These are phyloP conservation scores for Debaryomyces psychrophilus DNA, from an alignment of 1,139 yeast species.

Conservation along the genomic window DNA sequence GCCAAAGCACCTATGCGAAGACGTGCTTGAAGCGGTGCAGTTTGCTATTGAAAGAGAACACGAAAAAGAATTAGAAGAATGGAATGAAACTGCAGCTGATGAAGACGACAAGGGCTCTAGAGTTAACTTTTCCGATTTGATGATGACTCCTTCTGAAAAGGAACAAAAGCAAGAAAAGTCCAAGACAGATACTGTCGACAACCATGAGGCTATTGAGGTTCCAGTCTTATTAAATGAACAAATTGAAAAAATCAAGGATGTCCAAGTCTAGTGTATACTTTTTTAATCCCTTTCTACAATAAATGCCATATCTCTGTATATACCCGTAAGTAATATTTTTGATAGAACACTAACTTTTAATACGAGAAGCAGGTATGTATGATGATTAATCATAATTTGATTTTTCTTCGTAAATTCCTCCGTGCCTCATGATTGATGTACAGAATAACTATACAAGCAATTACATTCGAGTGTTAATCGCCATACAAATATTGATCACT, in stretches of 20 bases:
- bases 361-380: too few relatives aligned
- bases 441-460: too few relatives aligned
- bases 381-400: too few relatives aligned
- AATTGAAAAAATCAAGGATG: conserved; percentile 43
- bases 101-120: conserved; percentile 38
- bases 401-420: too few relatives aligned
- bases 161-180: conserved; percentile 12
- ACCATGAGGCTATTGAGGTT: conserved; percentile 47
- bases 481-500: neutral
- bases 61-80: conserved; percentile 65
- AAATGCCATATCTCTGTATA: neutral
- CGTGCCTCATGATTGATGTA: too few relatives aligned
- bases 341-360: too few relatives aligned
- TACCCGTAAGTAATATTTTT: neutral
- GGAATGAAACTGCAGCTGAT: conserved; percentile 58
- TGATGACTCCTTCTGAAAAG: conserved; percentile 51
- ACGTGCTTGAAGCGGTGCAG: conserved; percentile 79
- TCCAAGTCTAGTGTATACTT: conserved; percentile 22
- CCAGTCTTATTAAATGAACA: conserved; percentile 45
- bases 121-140: conserved; percentile 50
- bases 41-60: conserved; percentile 85
- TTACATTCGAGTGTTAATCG: too few relatives aligned
- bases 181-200: conserved; percentile 18
- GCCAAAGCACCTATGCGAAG: conserved; percentile 72
- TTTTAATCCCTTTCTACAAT: neutral